Base-by-base conservation (phyloP, 1,284 basidiomycete species). In the Porodaedalea pini region DNA sequence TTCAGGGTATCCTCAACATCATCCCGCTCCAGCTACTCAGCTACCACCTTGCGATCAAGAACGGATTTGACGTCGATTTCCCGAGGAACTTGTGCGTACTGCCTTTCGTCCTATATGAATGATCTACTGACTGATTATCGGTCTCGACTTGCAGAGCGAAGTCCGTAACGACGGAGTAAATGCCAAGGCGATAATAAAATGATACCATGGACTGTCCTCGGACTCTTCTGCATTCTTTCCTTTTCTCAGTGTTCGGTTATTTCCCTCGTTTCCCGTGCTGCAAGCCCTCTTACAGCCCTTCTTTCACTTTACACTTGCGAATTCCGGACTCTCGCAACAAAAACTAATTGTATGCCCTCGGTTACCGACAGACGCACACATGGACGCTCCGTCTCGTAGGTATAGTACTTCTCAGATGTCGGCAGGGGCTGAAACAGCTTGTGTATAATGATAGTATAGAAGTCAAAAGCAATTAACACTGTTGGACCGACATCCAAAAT, bases 41-140 rank as follows among this genome's bases (percentile, higher is more conserved):
- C 61, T 99, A 99, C 77, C 95, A 99, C 78, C 78, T 99, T 61
- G 96, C 96, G 8, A 86, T 97, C 66, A 90, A 85, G 75, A 94
- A 94, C 70, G 96, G 96, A 52, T 94, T 94, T 65, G 95, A 99
- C 71, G 96, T 98, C 66, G 96, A 99, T 73, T 98, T 98, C 88
- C 96, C 96, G 25, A 82, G 96, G 68, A 98, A 98, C 80, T 78
- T 98, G 83, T 90, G 68, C 67, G 88, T 80, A 4, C 59, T 53
- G 49, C 56, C 51, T 58, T 51, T 2, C 17, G 27, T 31, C 15
- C 23, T 53, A 41, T 29, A n/a, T 49, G 61, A 44, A 53, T 40
- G 60, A 34, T 62, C 61, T 52, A 45, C 52, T 61, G 21, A 49
- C 43, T 11, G 23, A 47, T 63, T 54, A n/a, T 57, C 15, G 54